Evolutionary conservation across 345 rosid species (phyloP).

Genomic region (Moricandia arvensis): DNA sequence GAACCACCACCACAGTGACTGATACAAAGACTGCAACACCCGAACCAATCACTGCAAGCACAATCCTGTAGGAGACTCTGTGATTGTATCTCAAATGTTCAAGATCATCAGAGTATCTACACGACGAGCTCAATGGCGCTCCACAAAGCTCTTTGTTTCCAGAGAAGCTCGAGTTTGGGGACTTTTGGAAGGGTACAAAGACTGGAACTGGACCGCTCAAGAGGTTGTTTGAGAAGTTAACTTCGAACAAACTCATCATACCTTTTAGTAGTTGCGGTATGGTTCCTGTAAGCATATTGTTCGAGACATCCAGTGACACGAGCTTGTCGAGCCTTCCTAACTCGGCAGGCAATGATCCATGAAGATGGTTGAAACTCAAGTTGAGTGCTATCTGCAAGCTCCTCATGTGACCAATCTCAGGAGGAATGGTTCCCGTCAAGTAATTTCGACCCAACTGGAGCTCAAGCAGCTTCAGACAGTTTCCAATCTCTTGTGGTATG

Average conservation of each 20-base stretch:
- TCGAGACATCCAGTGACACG: conserved; percentile 81
- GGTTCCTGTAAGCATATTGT: conserved; percentile 74
- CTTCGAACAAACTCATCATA: conserved; percentile 88
- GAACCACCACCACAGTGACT: conserved; percentile 76
- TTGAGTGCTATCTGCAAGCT: conserved; percentile 70
- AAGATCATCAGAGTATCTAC: conserved; percentile 46
- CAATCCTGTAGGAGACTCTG: conserved; percentile 77
- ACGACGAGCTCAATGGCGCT: conserved; percentile 64
- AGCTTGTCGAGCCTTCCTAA: conserved; percentile 82
- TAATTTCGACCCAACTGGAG: conserved; percentile 69
- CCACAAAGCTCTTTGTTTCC: conserved; percentile 92
- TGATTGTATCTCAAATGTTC: conserved; percentile 57
- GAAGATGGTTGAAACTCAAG: conserved; percentile 84
- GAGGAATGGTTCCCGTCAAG: conserved; percentile 79
- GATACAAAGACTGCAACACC: conserved; percentile 85
- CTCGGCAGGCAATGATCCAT: conserved; percentile 73
- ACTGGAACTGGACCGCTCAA: conserved; percentile 66
- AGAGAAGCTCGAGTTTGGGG: conserved; percentile 69
- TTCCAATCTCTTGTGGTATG: conserved; percentile 81
- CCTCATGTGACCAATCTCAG: conserved; percentile 65
- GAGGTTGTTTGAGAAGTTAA: conserved; percentile 82
- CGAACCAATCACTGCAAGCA: conserved; percentile 85
- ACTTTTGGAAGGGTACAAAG: conserved; percentile 85
- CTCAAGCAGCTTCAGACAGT: conserved; percentile 55
- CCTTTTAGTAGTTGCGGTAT: conserved; percentile 73